Evolutionary conservation across 2,329 filamentous ascomycete genomes (phyloP), one percentile per base, ranked within the genome.

Genomic region (Clonostachys sp.): DNA sequence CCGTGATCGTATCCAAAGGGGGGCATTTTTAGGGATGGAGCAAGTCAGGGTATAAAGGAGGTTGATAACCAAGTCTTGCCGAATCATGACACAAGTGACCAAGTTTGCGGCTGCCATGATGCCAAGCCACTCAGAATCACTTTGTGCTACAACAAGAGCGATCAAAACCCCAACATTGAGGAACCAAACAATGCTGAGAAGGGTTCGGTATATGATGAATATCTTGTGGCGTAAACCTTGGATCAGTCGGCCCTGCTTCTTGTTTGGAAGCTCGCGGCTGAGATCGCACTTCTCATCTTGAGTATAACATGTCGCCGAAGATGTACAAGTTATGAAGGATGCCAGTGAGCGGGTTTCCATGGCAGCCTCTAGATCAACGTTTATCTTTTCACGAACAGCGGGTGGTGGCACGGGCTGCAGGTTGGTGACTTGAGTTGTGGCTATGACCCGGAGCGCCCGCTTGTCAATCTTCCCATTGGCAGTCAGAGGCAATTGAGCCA

Each of bases 381-480:
- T 16, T 17, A 45, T 45, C 24, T 30, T 30, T 30, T 30, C 24
- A 30, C 24, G 24, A 12, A 24, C 40, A 9, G 39, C 45, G 24
- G 30, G 30, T 42, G 45, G 24, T 30, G 24, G 24, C 24, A 30
- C 24, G 24, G 24, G 24, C 24, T 30, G 24, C 41, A 41, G 34
- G 46, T 35, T 44, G 34, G 36, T 18, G 4, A 18, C 17, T 18
- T 39, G 7, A 24, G 63, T 67, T 30, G 72, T 53, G 10, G 57
- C 55, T 30, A 72, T 53, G 10, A 57, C 55, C 8, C 58, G 61
- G 5, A 82, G 68, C 6, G 62, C 60, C 18, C 61, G 63, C 64
- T 78, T 80, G 59, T 82, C 73, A 41, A 79, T 70, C 60, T 82
- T 82, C 41, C 79, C 79, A 50, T 82, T 81, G 3, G 67, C 53